phyloP scores from a whole-genome alignment of 1,284 basidiomycete genomes.

The Ganoderma resinaceum region DNA sequence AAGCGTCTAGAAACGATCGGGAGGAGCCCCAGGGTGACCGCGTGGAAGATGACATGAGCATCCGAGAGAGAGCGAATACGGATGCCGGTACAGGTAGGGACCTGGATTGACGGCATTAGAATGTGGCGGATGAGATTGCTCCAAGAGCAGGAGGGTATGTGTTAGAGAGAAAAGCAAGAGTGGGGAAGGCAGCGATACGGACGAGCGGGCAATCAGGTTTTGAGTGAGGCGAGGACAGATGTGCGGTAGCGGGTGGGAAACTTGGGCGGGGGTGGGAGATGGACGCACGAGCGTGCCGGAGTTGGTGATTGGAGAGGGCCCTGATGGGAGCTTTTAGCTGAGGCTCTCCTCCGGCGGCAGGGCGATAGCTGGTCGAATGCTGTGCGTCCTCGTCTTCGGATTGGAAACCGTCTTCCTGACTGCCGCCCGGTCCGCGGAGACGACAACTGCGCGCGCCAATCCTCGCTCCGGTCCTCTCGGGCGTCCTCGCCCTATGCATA shows the following conservation, averaged over 20 bases:
- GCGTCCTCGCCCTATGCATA: background rate
- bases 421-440: slow-evolving; percentile 17
- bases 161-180: slow-evolving; percentile 2
- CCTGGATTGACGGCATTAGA: slow-evolving; percentile 43
- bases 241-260: slow-evolving; percentile 11
- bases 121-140: slow-evolving; percentile 6
- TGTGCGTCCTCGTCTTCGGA: slow-evolving; percentile 25
- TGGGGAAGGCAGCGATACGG: slow-evolving; percentile 1
- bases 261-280: background rate
- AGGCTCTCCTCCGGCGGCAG: slow-evolving; percentile 7
- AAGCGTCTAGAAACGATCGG: slow-evolving; percentile 50
- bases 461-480: slow-evolving; percentile 7
- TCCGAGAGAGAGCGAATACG: slow-evolving; percentile 48
- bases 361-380: slow-evolving; percentile 23
- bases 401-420: slow-evolving; percentile 30
- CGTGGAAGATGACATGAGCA: slow-evolving; percentile 53
- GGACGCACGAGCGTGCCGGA: slow-evolving; percentile 11
- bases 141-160: background rate
- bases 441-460: slow-evolving; percentile 4
- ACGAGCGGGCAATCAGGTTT: slow-evolving; percentile 16
- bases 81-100: slow-evolving; percentile 52
- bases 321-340: slow-evolving; percentile 21
- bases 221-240: slow-evolving; percentile 12
- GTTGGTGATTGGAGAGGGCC: slow-evolving; percentile 22
- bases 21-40: slow-evolving; percentile 44